A percentile compares a stretch with the other conserved stretches of the same genome.
phyloP scores from a whole-genome alignment of 352 stramenopile species.

The Pythium chondricola region DNA sequence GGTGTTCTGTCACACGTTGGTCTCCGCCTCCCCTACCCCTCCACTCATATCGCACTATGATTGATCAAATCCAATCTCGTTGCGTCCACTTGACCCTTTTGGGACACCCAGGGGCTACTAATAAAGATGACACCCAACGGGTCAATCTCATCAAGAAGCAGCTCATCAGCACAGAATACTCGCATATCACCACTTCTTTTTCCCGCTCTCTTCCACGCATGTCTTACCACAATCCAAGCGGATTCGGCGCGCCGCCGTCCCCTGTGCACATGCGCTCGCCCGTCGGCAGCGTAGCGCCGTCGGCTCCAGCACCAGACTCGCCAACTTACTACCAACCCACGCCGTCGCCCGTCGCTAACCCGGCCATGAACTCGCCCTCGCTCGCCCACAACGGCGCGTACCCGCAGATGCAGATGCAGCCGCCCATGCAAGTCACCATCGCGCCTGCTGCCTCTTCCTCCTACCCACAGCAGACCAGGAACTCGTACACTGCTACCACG shows the following conservation, averaged over 20 bases:
- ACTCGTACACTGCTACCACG: neutral
- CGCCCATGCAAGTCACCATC: neutral
- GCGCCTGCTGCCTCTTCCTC: no score
- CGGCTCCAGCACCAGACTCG: neutral
- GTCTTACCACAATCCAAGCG: conserved; percentile 8
- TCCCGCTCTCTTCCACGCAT: no score
- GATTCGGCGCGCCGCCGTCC: conserved; percentile 10
- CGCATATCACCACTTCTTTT: no score
- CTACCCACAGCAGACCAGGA: no score
- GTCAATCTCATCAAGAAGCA: neutral
- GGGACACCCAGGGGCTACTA: no score
- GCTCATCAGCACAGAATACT: no score
- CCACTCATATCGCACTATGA: neutral
- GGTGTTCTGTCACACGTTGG: no score
- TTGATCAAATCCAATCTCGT: conserved; percentile 3
- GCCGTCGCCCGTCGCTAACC: no score
- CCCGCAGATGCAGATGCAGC: neutral
- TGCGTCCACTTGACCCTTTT: no score
- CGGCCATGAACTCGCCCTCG: neutral
- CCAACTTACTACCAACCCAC: no score
- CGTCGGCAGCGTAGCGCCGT: neutral
- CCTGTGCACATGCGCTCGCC: conserved; percentile 1
- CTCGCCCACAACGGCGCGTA: no score
- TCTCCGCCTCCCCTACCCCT: conserved; percentile 8
- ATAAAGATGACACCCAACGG: no score